phyloP scores from a whole-genome alignment of 768 basidiomycete species.

The Suillus clintonianus region DNA sequence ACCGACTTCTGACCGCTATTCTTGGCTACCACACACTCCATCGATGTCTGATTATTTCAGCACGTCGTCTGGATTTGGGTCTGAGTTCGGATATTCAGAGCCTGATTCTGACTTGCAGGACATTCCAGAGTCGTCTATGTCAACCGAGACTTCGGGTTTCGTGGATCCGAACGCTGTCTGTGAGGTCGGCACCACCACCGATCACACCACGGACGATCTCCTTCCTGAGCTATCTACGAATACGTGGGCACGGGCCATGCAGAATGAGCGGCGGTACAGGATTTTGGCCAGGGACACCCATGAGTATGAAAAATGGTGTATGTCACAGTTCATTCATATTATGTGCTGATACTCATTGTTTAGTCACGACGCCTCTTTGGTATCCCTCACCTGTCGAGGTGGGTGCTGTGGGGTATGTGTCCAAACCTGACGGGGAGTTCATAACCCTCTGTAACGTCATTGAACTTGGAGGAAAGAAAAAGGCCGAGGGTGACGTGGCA shows the following conservation, averaged over 20 bases:
- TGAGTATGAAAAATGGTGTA: slow-evolving; percentile 67
- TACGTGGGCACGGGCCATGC: slow-evolving; percentile 38
- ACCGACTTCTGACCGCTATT: slow-evolving; percentile 13
- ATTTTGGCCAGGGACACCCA: slow-evolving; percentile 56
- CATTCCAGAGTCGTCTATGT: background rate
- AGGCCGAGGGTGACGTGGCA: slow-evolving; percentile 35
- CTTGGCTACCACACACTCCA: slow-evolving; percentile 6
- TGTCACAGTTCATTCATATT: slow-evolving; percentile 23
- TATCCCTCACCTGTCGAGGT: slow-evolving; percentile 59
- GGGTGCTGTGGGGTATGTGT: slow-evolving; percentile 77
- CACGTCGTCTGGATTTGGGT: background rate
- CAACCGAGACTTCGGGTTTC: background rate
- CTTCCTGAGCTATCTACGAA: slow-evolving; percentile 25
- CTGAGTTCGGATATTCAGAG: background rate
- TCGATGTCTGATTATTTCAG: background rate
- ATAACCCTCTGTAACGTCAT: slow-evolving; percentile 72
- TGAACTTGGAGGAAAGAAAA: slow-evolving; percentile 41
- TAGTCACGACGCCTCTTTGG: slow-evolving; percentile 74
- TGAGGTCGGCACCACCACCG: background rate
- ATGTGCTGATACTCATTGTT: background rate
- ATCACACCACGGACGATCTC: background rate
- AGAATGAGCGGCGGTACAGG: slow-evolving; percentile 70
- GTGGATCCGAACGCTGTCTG: background rate
- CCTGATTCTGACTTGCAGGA: background rate
- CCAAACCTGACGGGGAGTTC: slow-evolving; percentile 67